phyloP scores from a whole-genome alignment of 2,329 filamentous ascomycete genomes.

The Apiospora hydei region DNA sequence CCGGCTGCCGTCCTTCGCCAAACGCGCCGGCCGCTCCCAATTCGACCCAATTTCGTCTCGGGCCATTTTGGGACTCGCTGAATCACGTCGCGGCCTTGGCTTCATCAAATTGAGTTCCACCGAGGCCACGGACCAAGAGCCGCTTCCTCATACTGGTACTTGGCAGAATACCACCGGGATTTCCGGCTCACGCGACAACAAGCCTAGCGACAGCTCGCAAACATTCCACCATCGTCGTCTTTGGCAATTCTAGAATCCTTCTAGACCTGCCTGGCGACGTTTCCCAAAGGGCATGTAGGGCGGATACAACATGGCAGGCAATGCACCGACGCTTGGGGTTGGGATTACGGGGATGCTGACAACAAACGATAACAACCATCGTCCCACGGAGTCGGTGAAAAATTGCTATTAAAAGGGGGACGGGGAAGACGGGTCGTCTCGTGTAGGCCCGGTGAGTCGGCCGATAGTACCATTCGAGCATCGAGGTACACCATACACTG shows the following conservation, averaged over 20 bases:
- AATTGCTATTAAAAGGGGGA: not conserved
- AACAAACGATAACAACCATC: not conserved
- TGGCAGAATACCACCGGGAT: constrained; percentile 17
- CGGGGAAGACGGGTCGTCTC: constrained; percentile 7
- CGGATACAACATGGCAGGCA: no score
- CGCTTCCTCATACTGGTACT: not conserved
- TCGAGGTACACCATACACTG: not conserved
- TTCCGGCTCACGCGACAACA: constrained; percentile 4
- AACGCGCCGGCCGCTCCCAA: not conserved
- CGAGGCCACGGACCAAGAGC: constrained; percentile 12
- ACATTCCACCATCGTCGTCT: not conserved
- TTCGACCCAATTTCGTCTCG: not conserved
- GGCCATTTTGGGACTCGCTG: not conserved
- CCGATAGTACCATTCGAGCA: not conserved
- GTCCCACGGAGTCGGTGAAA: constrained; percentile 11
- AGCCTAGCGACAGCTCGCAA: not conserved
- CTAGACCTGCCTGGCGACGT: not conserved
- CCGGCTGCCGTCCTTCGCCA: not conserved
- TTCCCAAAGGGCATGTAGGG: no score
- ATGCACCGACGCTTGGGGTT: not conserved
- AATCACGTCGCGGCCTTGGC: constrained; percentile 14
- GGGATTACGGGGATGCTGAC: not conserved
- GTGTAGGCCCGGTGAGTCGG: no score
- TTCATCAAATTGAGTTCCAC: constrained; percentile 13
- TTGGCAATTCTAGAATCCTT: not conserved